A percentile compares a stretch with the other conserved stretches of the same genome.
These are phyloP conservation scores for Gnaphalium uliginosum DNA, from an alignment of 129 eudicot species.

Conservation along the genomic window DNA sequence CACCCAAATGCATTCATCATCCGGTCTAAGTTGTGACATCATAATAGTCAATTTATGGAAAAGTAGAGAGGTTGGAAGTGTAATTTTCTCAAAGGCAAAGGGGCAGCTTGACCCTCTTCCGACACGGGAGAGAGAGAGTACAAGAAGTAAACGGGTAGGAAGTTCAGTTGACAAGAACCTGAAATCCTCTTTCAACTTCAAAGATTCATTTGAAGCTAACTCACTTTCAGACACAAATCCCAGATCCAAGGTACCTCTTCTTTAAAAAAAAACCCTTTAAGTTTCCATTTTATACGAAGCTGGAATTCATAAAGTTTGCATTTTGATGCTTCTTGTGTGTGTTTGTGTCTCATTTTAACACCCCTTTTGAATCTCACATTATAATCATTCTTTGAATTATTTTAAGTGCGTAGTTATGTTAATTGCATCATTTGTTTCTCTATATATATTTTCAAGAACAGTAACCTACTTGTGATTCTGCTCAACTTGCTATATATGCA, in stretches of 20 bases:
- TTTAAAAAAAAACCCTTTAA: background rate
- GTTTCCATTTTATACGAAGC: background rate
- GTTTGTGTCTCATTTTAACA: background rate
- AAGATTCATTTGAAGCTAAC: slow-evolving; percentile 5
- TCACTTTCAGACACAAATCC: background rate
- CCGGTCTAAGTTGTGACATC: too few species aligned
- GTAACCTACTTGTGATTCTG: background rate
- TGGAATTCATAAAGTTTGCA: background rate
- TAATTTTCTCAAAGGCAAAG: too few species aligned
- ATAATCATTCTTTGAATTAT: background rate
- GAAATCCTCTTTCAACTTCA: background rate
- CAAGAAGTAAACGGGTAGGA: background rate
- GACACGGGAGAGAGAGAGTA: background rate
- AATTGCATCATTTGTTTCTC: background rate
- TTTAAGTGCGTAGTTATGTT: background rate
- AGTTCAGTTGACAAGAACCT: background rate
- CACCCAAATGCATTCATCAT: too few species aligned
- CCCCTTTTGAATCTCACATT: background rate
- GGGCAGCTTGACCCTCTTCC: background rate
- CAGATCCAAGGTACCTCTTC: background rate
- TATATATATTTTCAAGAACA: background rate
- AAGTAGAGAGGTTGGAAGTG: too few species aligned
- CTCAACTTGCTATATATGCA: background rate
- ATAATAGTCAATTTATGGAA: too few species aligned
- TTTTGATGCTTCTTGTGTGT: background rate